A percentile compares a stretch with the other conserved stretches of the same genome.
Evolutionary conservation across 2,329 filamentous ascomycete species (phyloP).

Genomic region (Chalaropsis ovoidea): DNA sequence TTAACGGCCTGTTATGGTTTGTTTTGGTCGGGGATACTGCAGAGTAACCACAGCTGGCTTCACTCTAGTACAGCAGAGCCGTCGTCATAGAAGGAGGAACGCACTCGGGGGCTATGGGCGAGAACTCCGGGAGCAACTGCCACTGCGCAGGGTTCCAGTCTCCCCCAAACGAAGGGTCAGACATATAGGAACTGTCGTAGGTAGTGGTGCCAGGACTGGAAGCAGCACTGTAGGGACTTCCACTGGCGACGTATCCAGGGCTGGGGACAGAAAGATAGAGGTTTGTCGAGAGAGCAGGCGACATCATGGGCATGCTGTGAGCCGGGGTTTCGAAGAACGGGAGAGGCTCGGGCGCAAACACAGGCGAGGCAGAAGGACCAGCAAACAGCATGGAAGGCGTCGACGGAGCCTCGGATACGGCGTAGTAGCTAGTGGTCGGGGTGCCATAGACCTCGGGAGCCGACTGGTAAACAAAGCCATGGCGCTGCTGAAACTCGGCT

Average conservation of each 20-base stretch:
- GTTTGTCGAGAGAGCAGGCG: conserved; percentile 16
- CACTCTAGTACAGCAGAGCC: conserved; percentile 21
- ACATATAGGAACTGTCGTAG: conserved; percentile 20
- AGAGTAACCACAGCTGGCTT: conserved; percentile 16
- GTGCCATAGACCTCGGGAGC: conserved; percentile 19
- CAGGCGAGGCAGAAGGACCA: conserved; percentile 11
- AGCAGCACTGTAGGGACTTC: conserved; percentile 22
- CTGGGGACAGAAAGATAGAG: conserved; percentile 19
- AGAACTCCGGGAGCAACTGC: conserved; percentile 18
- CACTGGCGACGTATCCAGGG: conserved; percentile 18
- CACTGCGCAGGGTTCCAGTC: conserved; percentile 16
- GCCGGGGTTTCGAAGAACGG: conserved; percentile 16
- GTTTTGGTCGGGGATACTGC: conserved; percentile 1
- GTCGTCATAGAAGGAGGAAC: conserved; percentile 23
- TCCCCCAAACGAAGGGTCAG: conserved; percentile 18
- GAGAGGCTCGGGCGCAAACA: conserved; percentile 14
- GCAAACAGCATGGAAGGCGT: conserved; percentile 19
- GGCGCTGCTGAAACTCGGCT: conserved; percentile 21
- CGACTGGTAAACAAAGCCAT: conserved; percentile 16
- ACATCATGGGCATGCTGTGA: conserved; percentile 20
- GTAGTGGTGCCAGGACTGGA: conserved; percentile 21
- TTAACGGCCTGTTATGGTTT: conserved; percentile 6
- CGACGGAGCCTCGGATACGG: conserved; percentile 17
- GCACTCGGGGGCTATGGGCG: conserved; percentile 24
- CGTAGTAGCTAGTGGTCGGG: conserved; percentile 20